Evolutionary conservation across 169 alveolate genomes (phyloP).

Genomic region (Plasmodium chabaudi): DNA sequence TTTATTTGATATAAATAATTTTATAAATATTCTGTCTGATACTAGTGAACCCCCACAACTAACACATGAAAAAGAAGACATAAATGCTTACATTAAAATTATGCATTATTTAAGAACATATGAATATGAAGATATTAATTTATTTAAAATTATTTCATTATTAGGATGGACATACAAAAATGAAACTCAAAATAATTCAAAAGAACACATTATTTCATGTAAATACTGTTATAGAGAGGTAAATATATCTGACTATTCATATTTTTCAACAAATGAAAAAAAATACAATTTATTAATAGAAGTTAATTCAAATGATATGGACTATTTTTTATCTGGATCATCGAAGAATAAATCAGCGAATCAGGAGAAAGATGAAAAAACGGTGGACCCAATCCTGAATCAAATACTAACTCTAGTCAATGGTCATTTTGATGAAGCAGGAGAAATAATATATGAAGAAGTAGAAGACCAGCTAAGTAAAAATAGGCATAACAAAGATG

Average conservation of each 20-base stretch:
- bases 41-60: neutral
- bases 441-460: neutral
- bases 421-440: conserved; percentile 1
- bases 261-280: conserved; percentile 17
- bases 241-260: conserved; percentile 30
- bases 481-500: neutral
- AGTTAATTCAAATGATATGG: neutral
- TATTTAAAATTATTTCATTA: conserved; percentile 36
- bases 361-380: neutral
- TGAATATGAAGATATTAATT: conserved; percentile 23
- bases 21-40: conserved; percentile 48
- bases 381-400: neutral
- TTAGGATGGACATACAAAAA: conserved; percentile 61
- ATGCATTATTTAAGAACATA: conserved; percentile 16
- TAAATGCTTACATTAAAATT: conserved; percentile 53
- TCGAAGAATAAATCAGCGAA: neutral
- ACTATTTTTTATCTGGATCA: neutral
- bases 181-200: neutral
- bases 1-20: conserved; percentile 12
- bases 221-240: conserved; percentile 67
- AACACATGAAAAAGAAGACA: conserved; percentile 23
- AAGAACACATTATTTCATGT: conserved; percentile 20
- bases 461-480: neutral
- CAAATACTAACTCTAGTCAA: neutral
- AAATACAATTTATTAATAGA: conserved; percentile 20